Evolutionary conservation across 768 basidiomycete species (phyloP).

Genomic region (Lactarius indigo): DNA sequence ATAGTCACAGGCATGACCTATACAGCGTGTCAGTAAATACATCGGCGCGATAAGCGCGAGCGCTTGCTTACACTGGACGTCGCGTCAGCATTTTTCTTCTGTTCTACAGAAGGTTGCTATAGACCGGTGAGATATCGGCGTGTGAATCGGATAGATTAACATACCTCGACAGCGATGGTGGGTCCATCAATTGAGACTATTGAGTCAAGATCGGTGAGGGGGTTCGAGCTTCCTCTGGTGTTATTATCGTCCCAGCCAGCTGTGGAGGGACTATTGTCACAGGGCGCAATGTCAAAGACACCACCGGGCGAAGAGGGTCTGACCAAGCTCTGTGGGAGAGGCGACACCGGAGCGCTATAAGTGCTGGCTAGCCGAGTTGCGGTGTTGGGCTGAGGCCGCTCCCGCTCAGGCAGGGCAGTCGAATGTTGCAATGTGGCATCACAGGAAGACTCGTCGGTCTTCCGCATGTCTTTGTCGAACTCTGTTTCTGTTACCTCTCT

Average conservation of each 20-base stretch:
- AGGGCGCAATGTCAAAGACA: constrained; percentile 29
- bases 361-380: constrained; percentile 33
- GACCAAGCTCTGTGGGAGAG: constrained; percentile 23
- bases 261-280: constrained; percentile 29
- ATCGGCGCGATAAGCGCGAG: no score
- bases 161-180: constrained; percentile 8
- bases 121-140: background rate
- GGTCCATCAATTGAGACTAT: constrained; percentile 5
- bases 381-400: constrained; percentile 27
- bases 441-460: background rate
- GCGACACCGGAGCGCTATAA: constrained; percentile 26
- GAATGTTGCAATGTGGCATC: background rate
- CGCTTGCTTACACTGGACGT: background rate
- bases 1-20: constrained; percentile 10
- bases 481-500: background rate
- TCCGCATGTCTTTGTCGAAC: background rate
- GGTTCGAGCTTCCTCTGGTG: constrained; percentile 1
- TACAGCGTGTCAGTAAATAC: background rate
- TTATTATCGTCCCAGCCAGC: background rate
- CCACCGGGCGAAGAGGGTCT: constrained; percentile 39
- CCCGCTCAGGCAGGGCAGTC: constrained; percentile 7
- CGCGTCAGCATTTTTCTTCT: background rate
- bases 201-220: background rate
- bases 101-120: background rate
- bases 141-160: background rate